phyloP scores from a whole-genome alignment of 1,139 yeast species.

The Suhomyces bokatorum region DNA sequence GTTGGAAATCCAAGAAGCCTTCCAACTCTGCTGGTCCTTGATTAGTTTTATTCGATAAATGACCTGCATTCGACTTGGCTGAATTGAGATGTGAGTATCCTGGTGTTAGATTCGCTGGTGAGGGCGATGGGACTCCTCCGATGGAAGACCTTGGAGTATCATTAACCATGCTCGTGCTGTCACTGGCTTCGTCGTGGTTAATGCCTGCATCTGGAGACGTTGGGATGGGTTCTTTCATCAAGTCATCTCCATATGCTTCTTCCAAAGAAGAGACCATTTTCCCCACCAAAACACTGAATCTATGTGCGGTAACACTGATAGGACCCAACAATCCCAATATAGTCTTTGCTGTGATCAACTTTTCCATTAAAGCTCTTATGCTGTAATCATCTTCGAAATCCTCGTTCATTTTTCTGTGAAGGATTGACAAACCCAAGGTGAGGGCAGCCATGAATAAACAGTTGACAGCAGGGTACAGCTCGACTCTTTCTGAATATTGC shows the following conservation, averaged over 20 bases:
- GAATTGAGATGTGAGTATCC: not conserved
- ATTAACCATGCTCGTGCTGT: conserved; percentile 3
- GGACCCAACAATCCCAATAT: conserved; percentile 14
- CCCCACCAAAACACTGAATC: conserved; percentile 14
- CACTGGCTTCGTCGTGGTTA: conserved; percentile 7
- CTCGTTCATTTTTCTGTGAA: conserved; percentile 15
- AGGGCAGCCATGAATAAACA: conserved; percentile 19
- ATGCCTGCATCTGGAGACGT: conserved; percentile 9
- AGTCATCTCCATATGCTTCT: conserved; percentile 13
- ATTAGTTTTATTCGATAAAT: not conserved
- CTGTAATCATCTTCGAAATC: conserved; percentile 16
- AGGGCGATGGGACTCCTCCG: conserved; percentile 5
- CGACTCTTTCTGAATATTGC: conserved; percentile 17
- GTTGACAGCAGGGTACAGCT: conserved; percentile 19
- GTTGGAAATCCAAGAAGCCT: conserved; percentile 22
- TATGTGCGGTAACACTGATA: conserved; percentile 15
- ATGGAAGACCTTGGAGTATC: conserved; percentile 8
- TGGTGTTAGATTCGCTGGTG: not conserved
- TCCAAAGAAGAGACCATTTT: conserved; percentile 17
- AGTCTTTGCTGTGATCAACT: conserved; percentile 14
- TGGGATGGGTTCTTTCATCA: conserved; percentile 1
- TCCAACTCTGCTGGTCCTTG: conserved; percentile 15
- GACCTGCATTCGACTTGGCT: not conserved
- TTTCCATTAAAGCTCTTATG: conserved; percentile 13
- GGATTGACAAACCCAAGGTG: conserved; percentile 16